phyloP scores from a whole-genome alignment of 2,329 filamentous ascomycete genomes.

The Exophiala lecanii-corni region DNA sequence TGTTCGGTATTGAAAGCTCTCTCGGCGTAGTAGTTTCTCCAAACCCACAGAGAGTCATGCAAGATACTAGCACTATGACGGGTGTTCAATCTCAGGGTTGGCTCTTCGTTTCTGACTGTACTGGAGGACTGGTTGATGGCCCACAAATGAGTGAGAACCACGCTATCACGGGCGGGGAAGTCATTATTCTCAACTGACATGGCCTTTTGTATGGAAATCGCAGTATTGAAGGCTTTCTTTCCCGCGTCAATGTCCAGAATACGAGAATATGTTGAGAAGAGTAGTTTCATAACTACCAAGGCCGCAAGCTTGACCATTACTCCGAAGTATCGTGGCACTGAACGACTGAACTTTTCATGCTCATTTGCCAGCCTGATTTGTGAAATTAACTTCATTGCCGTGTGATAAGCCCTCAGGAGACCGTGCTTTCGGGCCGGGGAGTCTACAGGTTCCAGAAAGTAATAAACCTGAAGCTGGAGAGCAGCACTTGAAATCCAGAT shows the following conservation, averaged over 20 bases:
- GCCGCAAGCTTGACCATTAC: slow-evolving; percentile 5
- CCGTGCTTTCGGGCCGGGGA: slow-evolving; percentile 5
- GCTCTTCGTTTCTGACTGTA: slow-evolving; percentile 12
- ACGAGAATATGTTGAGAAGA: slow-evolving; percentile 6
- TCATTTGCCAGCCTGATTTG: slow-evolving; percentile 4
- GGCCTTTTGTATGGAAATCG: slow-evolving; percentile 11
- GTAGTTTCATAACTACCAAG: slow-evolving; percentile 6
- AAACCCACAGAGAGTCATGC: slow-evolving; percentile 23
- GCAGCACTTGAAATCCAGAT: slow-evolving; percentile 3
- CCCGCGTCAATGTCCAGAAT: slow-evolving; percentile 20
- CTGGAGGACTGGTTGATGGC: slow-evolving; percentile 11
- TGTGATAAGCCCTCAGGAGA: slow-evolving; percentile 3
- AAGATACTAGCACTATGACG: slow-evolving; percentile 20
- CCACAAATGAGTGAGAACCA: slow-evolving; percentile 24
- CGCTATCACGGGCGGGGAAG: slow-evolving; percentile 19
- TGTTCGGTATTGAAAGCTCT: slow-evolving; percentile 2
- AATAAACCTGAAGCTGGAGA: slow-evolving; percentile 4
- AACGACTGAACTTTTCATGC: slow-evolving; percentile 1
- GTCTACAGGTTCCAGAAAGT: slow-evolving; percentile 3
- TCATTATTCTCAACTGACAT: slow-evolving; percentile 24
- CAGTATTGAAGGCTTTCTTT: slow-evolving; percentile 19
- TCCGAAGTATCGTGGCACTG: slow-evolving; percentile 1
- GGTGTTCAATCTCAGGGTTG: slow-evolving; percentile 17
- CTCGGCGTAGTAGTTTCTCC: slow-evolving; percentile 11
- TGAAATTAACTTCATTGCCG: slow-evolving; percentile 2